Evolutionary conservation across 768 basidiomycete genomes (phyloP).

Genomic region (Pisolithus marmoratus): DNA sequence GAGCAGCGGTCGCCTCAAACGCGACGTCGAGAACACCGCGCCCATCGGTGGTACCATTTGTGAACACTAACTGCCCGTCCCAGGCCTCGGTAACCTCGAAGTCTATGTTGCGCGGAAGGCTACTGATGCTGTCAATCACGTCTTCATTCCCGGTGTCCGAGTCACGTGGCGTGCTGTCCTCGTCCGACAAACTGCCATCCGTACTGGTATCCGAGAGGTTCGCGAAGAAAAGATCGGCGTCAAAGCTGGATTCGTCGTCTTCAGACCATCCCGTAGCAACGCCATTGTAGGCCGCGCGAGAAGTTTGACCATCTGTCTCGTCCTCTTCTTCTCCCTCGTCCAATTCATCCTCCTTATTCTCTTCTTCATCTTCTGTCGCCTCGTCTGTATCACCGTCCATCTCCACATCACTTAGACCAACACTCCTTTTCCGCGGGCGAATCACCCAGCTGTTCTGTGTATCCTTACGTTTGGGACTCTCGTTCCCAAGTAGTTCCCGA

Average conservation of each 20-base stretch:
- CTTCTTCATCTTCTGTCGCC: conserved; percentile 56
- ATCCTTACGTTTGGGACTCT: conserved; percentile 36
- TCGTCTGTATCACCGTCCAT: conserved; percentile 59
- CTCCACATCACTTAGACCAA: conserved; percentile 55
- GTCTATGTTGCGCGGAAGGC: conserved; percentile 33
- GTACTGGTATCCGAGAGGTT: conserved; percentile 58
- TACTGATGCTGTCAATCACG: conserved; percentile 23
- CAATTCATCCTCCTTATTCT: conserved; percentile 36
- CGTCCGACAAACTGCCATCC: conserved; percentile 32
- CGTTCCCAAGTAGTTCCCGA: conserved; percentile 55
- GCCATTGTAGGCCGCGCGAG: conserved; percentile 47
- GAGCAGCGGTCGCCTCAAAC: conserved; percentile 59
- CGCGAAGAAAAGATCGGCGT: conserved; percentile 81
- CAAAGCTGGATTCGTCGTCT: conserved; percentile 71
- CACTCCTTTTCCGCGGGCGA: conserved; percentile 62
- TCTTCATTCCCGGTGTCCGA: conserved; percentile 15
- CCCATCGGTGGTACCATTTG: conserved; percentile 52
- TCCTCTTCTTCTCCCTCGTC: conserved; percentile 40
- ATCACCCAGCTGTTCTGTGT: conserved; percentile 61
- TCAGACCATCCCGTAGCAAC: conserved; percentile 76
- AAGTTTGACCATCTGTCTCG: conserved; percentile 40
- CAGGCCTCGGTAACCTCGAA: conserved; percentile 68
- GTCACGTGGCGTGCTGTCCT: conserved; percentile 43
- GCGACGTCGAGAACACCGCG: conserved; percentile 56
- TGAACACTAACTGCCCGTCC: conserved; percentile 73